These are phyloP conservation scores for Carpinus viminea DNA, from an alignment of 306 rosid species.

Conservation along the genomic window DNA sequence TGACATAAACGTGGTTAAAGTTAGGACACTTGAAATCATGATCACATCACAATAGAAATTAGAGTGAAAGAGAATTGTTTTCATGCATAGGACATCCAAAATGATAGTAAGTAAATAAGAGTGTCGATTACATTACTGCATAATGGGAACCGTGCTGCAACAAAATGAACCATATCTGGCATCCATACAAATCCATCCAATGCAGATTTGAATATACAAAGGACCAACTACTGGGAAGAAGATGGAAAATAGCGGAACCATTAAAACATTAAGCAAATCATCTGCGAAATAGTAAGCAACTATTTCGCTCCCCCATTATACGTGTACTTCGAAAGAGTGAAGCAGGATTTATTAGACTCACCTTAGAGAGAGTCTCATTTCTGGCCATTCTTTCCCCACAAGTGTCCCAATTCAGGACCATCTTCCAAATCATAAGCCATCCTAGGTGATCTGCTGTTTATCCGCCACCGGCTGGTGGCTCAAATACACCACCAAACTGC, in stretches of 20 bases:
- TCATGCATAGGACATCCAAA: neutral
- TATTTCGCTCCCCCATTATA: constrained; percentile 33
- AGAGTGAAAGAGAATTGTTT: too few relatives aligned
- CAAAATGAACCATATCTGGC: neutral
- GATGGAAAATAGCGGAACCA: constrained; percentile 21
- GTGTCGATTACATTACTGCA: neutral
- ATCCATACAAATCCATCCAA: neutral
- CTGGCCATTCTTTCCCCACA: constrained; percentile 80
- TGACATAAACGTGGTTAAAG: too few relatives aligned
- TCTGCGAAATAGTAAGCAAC: constrained; percentile 54
- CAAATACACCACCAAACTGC: constrained; percentile 62
- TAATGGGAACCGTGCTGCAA: neutral
- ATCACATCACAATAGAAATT: too few relatives aligned
- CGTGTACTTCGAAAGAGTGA: constrained; percentile 24
- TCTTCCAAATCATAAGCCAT: constrained; percentile 63
- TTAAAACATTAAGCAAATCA: constrained; percentile 23
- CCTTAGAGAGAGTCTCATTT: constrained; percentile 39
- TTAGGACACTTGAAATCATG: too few relatives aligned
- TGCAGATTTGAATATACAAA: neutral
- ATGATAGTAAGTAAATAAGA: neutral
- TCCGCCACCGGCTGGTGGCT: constrained; percentile 63
- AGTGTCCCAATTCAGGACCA: constrained; percentile 70
- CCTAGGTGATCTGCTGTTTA: constrained; percentile 67
- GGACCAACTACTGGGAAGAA: neutral
- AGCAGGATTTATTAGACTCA: constrained; percentile 12